Evolutionary conservation across 108 stramenopile genomes (phyloP), one percentile per base, ranked within the genome.

Genomic region (Skeletonema costatum): DNA sequence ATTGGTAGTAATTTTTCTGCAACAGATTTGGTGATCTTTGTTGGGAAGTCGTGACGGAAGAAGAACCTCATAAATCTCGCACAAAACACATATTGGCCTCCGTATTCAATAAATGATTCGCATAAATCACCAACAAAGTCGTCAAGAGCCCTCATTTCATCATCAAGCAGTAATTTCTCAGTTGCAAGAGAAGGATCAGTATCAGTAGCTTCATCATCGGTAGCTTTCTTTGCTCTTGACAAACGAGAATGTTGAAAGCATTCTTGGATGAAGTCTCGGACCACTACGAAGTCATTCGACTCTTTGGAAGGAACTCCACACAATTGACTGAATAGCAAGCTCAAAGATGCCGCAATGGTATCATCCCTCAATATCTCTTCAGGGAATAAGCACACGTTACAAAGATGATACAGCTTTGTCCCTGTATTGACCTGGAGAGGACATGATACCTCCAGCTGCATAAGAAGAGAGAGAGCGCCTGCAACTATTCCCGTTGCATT

Each of bases 101-200:
- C 93, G 60, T 91, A 90, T 50, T 93, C 92, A 16, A 85, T 80
- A 76, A 81, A 96, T 6, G 87, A 72, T 38, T 83, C 75, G 70
- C 87, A 90, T 60, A 94, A 32, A 72, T 96, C 95, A 63, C 80
- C 80, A n/a, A 88, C 69, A 73, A 93, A 93, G 14, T 89, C 91
- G 61, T 85, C 83, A 19, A 93, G 66, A 16, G 93, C 88, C 14
- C 66, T 74, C 38, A 88, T 29, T 70, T 86, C 83, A 25, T 86
- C 78, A 32, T 71, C 48, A 42, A 56, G 19, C 50, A 59, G 10
- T 11, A 71, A 46, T 10, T 35, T 16, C 25, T 51, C 41, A 46
- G 60, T 67, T 17, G 61, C 65, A 64, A 50, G 65, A 12, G 48
- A 67, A 73, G 68, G 69, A 44, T 61, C 53, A 31, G 16, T 36